These are phyloP conservation scores for Discostella stelligeroides DNA, from an alignment of 108 stramenopile species.

Conservation along the genomic window DNA sequence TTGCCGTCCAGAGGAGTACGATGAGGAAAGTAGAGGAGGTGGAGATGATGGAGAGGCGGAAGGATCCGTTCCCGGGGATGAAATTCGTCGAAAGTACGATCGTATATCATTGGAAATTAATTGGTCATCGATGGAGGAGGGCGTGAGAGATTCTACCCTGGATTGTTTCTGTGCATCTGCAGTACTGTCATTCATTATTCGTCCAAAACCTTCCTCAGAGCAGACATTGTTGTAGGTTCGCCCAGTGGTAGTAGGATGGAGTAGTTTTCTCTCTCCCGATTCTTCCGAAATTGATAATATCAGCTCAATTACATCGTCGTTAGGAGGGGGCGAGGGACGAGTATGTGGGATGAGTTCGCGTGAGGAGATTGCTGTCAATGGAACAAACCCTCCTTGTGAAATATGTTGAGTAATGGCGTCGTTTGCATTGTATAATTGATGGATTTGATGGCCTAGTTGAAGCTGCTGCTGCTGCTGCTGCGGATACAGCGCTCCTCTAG, in stretches of 20 bases:
- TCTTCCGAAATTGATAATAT: background rate
- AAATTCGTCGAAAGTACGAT: conserved; percentile 7
- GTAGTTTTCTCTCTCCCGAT: background rate
- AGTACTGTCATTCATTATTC: background rate
- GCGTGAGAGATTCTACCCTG: no score
- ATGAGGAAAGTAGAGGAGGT: background rate
- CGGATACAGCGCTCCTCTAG: conserved; percentile 7
- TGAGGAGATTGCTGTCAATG: background rate
- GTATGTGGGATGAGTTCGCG: background rate
- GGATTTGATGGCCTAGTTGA: background rate
- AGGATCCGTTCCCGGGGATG: background rate
- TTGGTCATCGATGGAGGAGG: conserved; percentile 15
- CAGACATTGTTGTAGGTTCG: background rate
- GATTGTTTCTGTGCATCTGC: background rate
- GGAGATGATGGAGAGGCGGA: no score
- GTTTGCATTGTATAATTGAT: background rate
- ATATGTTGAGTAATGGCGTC: background rate
- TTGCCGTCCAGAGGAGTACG: conserved; percentile 4
- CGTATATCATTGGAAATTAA: conserved; percentile 19
- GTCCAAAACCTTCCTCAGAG: background rate
- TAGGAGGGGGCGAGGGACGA: background rate
- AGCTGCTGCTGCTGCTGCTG: background rate
- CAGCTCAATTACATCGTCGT: background rate
- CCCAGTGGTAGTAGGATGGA: background rate
- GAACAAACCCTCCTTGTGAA: no score